Evolutionary conservation across 2,329 filamentous ascomycete species (phyloP).

Genomic region (Apiospora saccharicola): DNA sequence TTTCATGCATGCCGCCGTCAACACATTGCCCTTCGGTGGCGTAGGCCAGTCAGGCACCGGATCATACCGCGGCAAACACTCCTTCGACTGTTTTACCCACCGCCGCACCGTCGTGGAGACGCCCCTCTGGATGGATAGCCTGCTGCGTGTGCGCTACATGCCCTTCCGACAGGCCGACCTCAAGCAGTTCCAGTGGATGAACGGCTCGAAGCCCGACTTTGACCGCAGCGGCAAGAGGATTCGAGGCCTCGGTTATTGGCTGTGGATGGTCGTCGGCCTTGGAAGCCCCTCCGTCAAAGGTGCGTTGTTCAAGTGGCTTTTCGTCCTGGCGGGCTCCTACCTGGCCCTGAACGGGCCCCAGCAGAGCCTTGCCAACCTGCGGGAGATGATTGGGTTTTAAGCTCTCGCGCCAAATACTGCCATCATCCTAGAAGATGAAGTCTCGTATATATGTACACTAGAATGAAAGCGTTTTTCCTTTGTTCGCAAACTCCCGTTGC

Average conservation of each 20-base stretch:
- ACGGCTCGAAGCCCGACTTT: constrained; percentile 62
- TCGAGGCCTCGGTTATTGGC: constrained; percentile 62
- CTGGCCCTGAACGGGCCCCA: constrained; percentile 38
- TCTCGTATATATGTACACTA: neutral
- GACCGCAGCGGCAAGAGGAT: constrained; percentile 64
- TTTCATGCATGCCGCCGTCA: constrained; percentile 74
- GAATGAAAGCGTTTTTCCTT: neutral
- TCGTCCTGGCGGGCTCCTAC: constrained; percentile 49
- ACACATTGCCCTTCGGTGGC: constrained; percentile 81
- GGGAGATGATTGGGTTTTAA: neutral
- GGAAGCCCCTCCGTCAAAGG: constrained; percentile 58
- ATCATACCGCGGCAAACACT: constrained; percentile 78
- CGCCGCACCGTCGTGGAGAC: constrained; percentile 63
- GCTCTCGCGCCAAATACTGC: neutral
- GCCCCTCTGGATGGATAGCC: constrained; percentile 70
- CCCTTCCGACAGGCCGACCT: constrained; percentile 61
- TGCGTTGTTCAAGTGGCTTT: constrained; percentile 60
- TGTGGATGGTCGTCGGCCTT: constrained; percentile 57
- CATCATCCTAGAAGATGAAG: neutral
- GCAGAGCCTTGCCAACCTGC: constrained; percentile 12
- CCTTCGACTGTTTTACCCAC: constrained; percentile 65
- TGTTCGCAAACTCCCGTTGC: neutral
- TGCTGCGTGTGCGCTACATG: constrained; percentile 74
- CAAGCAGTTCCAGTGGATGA: constrained; percentile 52
- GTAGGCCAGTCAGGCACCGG: constrained; percentile 82